Evolutionary conservation across 257 asterid genomes (phyloP), one percentile per base, ranked within the genome.

Genomic region (Forsythia suspensa): DNA sequence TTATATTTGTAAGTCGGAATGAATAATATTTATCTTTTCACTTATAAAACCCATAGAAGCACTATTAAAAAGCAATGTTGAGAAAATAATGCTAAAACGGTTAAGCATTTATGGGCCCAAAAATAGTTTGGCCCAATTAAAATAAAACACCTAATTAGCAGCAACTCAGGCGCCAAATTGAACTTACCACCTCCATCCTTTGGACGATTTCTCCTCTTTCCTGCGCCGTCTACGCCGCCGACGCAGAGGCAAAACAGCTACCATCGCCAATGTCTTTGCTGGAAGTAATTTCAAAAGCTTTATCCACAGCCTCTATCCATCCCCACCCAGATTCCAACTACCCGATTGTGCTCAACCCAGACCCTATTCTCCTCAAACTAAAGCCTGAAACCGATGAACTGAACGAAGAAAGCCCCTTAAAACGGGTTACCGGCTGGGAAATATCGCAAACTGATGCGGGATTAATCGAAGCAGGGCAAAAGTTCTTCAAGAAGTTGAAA

Each of bases 231-330:
- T 43, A 8, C 59, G 59, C 59, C 59, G 59, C 59, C 1, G 34
- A 29, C 15, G 13, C 34, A n/a, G 67, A 20, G 13, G 67, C 34
- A 21, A 1, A 16, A 61, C 69, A 6, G 36, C 69, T 15, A 24
- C n/a, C n/a, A n/a, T 24, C 8, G 29, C 67, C 37, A 76, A 92
- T 94, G 96, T 80, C 97, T 85, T 81, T 94, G 71, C 85, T 92
- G 43, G 96, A 92, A 85, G 79, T 82, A 21, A 90, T 94, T 59
- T 84, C 93, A 2, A 91, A 88, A 80, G 97, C 94, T 84, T 85
- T 94, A 34, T 79, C 88, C 9, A 43, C 74, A 29, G 75, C 57
- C 39, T 69, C 83, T 11, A 74, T 73, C 46, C 67, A 76, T 57
- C 68, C 79, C 52, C 86, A 79, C 29, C 68, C 80, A 21, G 89